Conservation (phyloP, 2,329 filamentous ascomycete genomes). For the Alternaria ethzedia region DNA sequence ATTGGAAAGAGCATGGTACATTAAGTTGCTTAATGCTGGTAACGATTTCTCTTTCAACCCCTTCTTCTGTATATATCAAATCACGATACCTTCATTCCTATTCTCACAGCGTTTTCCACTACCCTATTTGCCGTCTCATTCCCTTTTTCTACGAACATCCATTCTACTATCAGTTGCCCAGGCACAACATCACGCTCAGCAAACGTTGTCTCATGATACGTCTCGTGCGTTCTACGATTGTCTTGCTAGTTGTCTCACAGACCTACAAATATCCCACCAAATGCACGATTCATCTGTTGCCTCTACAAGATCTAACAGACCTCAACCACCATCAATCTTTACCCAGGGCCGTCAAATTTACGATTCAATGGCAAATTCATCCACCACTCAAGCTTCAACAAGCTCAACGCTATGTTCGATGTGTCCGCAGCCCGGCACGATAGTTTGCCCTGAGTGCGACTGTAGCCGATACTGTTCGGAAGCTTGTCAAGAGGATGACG, state of each 20-base stretch:
- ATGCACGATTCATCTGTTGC: too few relatives aligned
- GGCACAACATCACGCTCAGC: too few relatives aligned
- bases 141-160: too few relatives aligned
- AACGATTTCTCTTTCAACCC: background rate
- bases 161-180: background rate
- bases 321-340: too few relatives aligned
- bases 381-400: background rate
- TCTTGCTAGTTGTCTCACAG: too few relatives aligned
- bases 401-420: background rate
- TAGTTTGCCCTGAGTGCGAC: background rate
- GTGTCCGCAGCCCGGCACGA: background rate
- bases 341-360: too few relatives aligned
- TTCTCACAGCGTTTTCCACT: too few relatives aligned
- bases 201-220: too few relatives aligned
- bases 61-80: background rate
- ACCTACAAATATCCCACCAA: too few relatives aligned
- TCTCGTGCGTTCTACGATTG: too few relatives aligned
- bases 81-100: background rate
- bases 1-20: conserved; percentile 60
- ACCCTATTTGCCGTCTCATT: too few relatives aligned
- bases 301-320: too few relatives aligned
- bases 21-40: conserved; percentile 2
- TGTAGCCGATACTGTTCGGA: background rate
- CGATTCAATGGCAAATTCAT: background rate
- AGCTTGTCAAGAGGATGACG: background rate